Evolutionary conservation across 441 rosid species (phyloP).

Genomic region (Gossypium armourianum): DNA sequence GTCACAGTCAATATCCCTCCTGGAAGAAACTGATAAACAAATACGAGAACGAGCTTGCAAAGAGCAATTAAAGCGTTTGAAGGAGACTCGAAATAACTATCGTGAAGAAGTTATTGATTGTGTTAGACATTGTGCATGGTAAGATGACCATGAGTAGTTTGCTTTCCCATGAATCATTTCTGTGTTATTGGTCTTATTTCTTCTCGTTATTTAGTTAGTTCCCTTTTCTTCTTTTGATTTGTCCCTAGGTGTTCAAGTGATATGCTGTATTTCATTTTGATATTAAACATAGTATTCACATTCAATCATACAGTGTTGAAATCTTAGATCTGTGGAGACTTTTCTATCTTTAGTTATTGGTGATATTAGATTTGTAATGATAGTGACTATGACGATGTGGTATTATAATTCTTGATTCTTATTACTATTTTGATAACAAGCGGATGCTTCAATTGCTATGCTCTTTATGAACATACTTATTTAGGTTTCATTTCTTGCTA

Average conservation of each 20-base stretch:
- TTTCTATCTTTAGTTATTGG: slow-evolving; percentile 3
- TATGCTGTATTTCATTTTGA: background rate
- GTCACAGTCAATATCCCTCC: slow-evolving; percentile 61
- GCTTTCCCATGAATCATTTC: slow-evolving; percentile 13
- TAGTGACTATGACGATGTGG: background rate
- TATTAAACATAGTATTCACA: background rate
- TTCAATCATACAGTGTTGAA: background rate
- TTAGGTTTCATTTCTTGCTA: slow-evolving; percentile 1
- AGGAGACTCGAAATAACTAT: slow-evolving; percentile 79
- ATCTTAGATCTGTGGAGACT: background rate
- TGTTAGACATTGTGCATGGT: slow-evolving; percentile 88
- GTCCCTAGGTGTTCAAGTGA: background rate
- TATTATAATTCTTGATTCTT: background rate
- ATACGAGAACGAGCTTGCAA: slow-evolving; percentile 57
- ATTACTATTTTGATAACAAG: background rate
- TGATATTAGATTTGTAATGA: background rate
- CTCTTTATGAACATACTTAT: background rate
- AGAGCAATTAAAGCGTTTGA: slow-evolving; percentile 69
- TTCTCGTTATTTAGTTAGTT: background rate
- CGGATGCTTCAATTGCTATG: slow-evolving; percentile 1
- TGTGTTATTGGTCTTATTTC: background rate
- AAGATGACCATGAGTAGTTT: slow-evolving; percentile 23
- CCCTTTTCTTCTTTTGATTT: slow-evolving; percentile 6
- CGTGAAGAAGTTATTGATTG: slow-evolving; percentile 73
- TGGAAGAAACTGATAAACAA: slow-evolving; percentile 90